phyloP scores from a whole-genome alignment of 331 rosid genomes.

The Arachis monticola region DNA sequence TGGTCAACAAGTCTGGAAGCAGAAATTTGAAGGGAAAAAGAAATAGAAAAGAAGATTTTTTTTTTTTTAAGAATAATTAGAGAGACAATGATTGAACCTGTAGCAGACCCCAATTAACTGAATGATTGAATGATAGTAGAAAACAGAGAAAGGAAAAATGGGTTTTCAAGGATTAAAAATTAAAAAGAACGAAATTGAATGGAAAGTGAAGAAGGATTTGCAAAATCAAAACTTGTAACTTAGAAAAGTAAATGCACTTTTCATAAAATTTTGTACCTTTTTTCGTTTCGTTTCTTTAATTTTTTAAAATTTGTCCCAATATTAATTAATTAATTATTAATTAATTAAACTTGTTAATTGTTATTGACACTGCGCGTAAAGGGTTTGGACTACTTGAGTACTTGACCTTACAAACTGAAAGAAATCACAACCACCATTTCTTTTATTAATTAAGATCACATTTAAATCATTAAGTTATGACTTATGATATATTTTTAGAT shows the following conservation, averaged over 20 bases:
- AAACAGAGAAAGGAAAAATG: background rate
- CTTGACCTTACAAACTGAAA: slow-evolving; percentile 1
- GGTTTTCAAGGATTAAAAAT: background rate
- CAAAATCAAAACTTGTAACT: background rate
- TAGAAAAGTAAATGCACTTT: slow-evolving; percentile 20
- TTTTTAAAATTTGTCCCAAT: background rate
- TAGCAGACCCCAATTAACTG: background rate
- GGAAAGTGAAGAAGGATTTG: background rate
- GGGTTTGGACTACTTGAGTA: background rate
- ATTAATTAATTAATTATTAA: background rate
- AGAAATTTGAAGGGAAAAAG: too few species aligned
- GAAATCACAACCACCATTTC: background rate
- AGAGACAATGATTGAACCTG: slow-evolving; percentile 23
- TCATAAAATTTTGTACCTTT: background rate
- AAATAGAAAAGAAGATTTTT: background rate
- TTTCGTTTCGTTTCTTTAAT: background rate
- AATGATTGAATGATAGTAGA: background rate
- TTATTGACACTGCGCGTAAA: background rate
- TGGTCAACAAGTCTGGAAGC: background rate
- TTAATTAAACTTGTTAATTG: too few species aligned
- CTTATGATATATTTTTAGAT: too few species aligned
- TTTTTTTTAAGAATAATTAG: background rate
- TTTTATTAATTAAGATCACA: too few species aligned
- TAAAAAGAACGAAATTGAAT: background rate
- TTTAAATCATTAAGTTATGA: background rate